Percentiles rank a stretch among this genome's conserved stretches.
Conservation (phyloP, 2,329 filamentous ascomycete genomes). For the Botrytis squamosa region DNA sequence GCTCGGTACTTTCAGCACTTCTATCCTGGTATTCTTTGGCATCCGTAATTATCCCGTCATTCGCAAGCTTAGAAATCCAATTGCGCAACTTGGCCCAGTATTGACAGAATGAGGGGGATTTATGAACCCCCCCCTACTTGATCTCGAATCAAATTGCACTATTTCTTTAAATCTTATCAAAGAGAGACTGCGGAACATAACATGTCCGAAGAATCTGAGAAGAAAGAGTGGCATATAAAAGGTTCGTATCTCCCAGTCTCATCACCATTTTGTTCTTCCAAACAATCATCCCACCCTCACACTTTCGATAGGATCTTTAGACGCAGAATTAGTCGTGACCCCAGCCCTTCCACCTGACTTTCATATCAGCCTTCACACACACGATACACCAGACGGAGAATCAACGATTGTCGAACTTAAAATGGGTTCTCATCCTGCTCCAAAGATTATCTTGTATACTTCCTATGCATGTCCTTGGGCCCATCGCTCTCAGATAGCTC, state of each 20-base stretch:
- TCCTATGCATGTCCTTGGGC: constrained; percentile 63
- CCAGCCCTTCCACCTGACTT: constrained; percentile 20
- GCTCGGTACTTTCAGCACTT: background rate
- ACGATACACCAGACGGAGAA: constrained; percentile 19
- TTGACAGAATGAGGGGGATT: constrained; percentile 20
- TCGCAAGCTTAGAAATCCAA: constrained; percentile 22
- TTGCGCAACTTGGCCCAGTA: constrained; percentile 3
- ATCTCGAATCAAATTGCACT: constrained; percentile 15
- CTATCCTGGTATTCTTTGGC: background rate
- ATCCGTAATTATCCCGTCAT: constrained; percentile 8
- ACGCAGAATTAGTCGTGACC: constrained; percentile 22
- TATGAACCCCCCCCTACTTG: background rate
- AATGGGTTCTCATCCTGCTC: constrained; percentile 21
- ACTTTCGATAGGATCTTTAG: constrained; percentile 18
- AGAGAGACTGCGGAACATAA: constrained; percentile 10
- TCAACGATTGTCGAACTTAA: constrained; percentile 22
- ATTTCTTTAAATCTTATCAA: background rate
- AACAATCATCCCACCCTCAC: constrained; percentile 3
- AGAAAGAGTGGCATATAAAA: constrained; percentile 22
- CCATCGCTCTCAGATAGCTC: constrained; percentile 71
- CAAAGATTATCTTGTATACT: constrained; percentile 27
- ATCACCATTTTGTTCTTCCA: background rate
- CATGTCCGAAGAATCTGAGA: constrained; percentile 21
- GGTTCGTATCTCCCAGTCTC: constrained; percentile 5
- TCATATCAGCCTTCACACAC: constrained; percentile 18